phyloP scores from a whole-genome alignment of 371 early-diverging fungal genomes.

The Mortierella sp. region DNA sequence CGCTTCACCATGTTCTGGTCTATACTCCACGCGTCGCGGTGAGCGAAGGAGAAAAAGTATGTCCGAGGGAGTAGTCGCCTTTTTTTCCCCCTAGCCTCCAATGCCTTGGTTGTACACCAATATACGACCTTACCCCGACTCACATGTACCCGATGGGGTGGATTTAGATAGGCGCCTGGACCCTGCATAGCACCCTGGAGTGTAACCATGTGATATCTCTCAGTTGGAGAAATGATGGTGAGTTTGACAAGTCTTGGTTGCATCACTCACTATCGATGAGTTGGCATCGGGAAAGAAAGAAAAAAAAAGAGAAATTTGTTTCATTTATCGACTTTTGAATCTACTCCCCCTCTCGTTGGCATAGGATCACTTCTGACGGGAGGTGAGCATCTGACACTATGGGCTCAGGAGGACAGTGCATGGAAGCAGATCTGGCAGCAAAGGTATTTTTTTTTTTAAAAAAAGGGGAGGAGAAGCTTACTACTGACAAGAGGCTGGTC shows the following conservation, averaged over 20 bases:
- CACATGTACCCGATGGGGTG: not conserved
- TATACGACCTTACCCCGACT: not conserved
- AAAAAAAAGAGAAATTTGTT: no score
- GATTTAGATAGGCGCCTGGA: conserved; percentile 36
- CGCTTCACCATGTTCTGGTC: conserved; percentile 38
- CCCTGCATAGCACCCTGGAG: conserved; percentile 21
- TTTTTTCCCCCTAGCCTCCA: no score
- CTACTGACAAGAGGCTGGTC: no score
- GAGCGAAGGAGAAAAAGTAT: conserved; percentile 33
- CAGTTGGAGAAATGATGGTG: conserved; percentile 49
- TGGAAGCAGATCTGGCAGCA: conserved; percentile 36
- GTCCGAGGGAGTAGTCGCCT: no score
- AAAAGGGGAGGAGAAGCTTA: no score
- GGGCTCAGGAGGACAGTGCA: conserved; percentile 17
- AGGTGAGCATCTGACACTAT: conserved; percentile 19
- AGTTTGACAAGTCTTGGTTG: not conserved
- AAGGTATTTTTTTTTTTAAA: conserved; percentile 24
- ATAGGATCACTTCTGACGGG: conserved; percentile 28
- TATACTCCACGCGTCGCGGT: conserved; percentile 29
- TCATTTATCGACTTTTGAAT: not conserved
- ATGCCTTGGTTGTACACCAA: not conserved
- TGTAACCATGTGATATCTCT: conserved; percentile 42
- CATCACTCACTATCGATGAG: not conserved
- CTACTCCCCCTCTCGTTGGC: not conserved
- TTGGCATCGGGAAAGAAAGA: not conserved